Percentiles rank a stretch among this genome's conserved stretches.
These are phyloP conservation scores for Aquilaria agallochum DNA, from an alignment of 441 rosid genomes.

Conservation along the genomic window DNA sequence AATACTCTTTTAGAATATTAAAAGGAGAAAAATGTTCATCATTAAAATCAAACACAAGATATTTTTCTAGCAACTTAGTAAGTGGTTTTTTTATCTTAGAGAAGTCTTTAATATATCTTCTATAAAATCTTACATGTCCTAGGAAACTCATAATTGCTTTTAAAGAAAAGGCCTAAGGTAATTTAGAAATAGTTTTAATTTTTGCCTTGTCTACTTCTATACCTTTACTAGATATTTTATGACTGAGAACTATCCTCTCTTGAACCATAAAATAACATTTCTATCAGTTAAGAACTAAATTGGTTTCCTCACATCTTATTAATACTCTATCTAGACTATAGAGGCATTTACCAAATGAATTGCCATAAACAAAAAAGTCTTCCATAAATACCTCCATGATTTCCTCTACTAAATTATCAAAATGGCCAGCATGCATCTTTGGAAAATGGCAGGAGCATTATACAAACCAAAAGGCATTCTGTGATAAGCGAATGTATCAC, in stretches of 20 bases:
- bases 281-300: neutral
- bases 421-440: too few species aligned
- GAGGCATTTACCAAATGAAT: neutral
- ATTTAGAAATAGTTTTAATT: neutral
- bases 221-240: too few species aligned
- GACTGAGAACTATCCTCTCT: neutral
- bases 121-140: constrained; percentile 1
- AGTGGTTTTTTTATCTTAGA: neutral
- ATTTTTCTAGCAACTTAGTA: neutral
- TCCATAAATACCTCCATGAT: neutral
- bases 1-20: too few species aligned
- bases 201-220: too few species aligned
- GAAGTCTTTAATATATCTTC: neutral
- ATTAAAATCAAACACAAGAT: neutral
- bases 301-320: neutral
- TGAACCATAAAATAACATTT: constrained; percentile 8
- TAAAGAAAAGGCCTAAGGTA: neutral
- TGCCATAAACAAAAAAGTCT: neutral
- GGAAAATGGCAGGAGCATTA: too few species aligned
- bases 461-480: too few species aligned
- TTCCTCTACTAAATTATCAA: too few species aligned
- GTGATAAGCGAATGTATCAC: too few species aligned
- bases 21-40: neutral
- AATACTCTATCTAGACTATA: neutral
- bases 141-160: neutral